These are phyloP conservation scores for Rosa rugosa DNA, from an alignment of 306 rosid species.

Conservation along the genomic window DNA sequence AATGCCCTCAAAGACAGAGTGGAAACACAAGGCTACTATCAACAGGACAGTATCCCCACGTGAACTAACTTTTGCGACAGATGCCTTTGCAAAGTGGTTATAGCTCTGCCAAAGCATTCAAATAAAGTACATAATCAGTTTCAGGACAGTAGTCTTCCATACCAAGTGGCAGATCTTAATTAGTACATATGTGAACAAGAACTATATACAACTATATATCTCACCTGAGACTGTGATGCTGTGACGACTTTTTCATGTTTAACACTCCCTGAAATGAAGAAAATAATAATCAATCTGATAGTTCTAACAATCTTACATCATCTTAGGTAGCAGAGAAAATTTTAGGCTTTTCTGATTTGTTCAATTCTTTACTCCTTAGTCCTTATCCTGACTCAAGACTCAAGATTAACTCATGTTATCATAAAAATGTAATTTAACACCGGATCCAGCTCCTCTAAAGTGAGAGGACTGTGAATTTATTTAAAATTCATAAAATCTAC, in stretches of 20 bases:
- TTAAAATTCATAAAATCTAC: no score
- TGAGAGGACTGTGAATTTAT: no score
- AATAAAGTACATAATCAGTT: neutral
- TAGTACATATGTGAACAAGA: neutral
- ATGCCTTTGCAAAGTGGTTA: constrained; percentile 28
- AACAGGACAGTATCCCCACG: constrained; percentile 66
- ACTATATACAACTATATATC: neutral
- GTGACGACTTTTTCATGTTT: constrained; percentile 9
- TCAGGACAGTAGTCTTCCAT: neutral
- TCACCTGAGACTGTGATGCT: constrained; percentile 9
- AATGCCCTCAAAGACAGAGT: constrained; percentile 85
- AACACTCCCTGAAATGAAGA: constrained; percentile 2
- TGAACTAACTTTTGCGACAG: constrained; percentile 45
- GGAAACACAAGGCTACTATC: constrained; percentile 76
- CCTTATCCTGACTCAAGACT: neutral
- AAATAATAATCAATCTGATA: neutral
- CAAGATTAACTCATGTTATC: neutral
- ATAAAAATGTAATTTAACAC: neutral
- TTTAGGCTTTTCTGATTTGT: neutral
- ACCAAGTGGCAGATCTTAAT: neutral
- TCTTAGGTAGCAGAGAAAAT: neutral
- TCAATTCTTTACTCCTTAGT: neutral
- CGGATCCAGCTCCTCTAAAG: no score
- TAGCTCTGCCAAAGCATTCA: constrained; percentile 39
- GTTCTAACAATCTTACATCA: neutral